Evolutionary conservation across 805 yeast species (phyloP).

Genomic region (Teunomyces aglyptinius): DNA sequence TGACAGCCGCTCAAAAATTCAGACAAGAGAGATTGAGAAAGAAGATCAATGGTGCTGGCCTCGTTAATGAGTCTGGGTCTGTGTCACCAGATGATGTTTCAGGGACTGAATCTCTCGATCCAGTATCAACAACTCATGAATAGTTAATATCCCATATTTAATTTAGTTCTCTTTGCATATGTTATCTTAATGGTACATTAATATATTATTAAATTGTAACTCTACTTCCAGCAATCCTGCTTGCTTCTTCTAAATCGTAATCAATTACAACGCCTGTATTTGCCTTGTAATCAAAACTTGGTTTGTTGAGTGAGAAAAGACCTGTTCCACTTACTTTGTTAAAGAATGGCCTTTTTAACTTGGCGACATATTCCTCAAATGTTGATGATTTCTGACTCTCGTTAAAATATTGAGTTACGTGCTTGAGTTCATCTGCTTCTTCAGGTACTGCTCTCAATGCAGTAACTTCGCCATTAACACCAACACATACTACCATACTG

Average conservation of each 20-base stretch:
- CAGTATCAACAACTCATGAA: not conserved
- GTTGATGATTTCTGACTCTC: conserved; percentile 1
- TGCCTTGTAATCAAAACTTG: conserved; percentile 29
- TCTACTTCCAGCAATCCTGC: conserved; percentile 5
- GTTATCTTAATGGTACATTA: not conserved
- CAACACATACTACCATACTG: conserved; percentile 25
- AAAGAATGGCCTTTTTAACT: conserved; percentile 31
- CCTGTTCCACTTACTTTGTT: conserved; percentile 43
- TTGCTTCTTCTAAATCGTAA: conserved; percentile 32
- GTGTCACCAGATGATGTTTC: conserved; percentile 2
- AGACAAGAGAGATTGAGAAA: conserved; percentile 39
- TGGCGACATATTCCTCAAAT: conserved; percentile 16
- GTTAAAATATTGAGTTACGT: conserved; percentile 14
- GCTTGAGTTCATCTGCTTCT: conserved; percentile 13
- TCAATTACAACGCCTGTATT: conserved; percentile 29
- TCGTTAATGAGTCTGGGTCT: conserved; percentile 5
- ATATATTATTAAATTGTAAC: conserved; percentile 5
- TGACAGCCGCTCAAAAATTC: conserved; percentile 41
- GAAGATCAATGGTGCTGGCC: conserved; percentile 14
- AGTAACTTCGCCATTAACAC: conserved; percentile 38
- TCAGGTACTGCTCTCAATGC: conserved; percentile 15
- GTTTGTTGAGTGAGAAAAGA: conserved; percentile 32
- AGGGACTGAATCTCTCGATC: conserved; percentile 1
- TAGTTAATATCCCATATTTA: conserved; percentile 1
- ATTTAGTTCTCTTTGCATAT: conserved; percentile 1